Conservation (phyloP, 169 alveolate genomes). For the Eimeria necatrix region DNA sequence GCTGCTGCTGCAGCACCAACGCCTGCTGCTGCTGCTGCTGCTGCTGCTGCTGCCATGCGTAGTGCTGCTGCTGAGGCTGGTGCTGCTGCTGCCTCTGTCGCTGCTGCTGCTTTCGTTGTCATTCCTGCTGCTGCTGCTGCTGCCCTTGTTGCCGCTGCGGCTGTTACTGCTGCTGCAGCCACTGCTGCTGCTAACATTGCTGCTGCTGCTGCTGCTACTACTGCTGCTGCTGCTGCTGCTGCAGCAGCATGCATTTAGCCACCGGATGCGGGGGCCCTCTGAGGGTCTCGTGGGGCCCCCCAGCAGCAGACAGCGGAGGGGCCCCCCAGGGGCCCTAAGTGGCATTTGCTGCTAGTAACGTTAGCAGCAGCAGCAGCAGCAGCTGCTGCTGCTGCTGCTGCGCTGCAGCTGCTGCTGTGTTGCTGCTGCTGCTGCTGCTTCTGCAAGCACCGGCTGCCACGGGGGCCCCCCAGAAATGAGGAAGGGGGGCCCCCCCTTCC, state of each 20-base stretch:
- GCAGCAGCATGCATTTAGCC: neutral
- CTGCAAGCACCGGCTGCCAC: too few species aligned
- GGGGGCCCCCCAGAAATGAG: too few species aligned
- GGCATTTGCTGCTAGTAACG: too few species aligned
- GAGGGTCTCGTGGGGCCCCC: neutral
- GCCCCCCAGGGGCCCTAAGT: too few species aligned
- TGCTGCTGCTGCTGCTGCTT: too few species aligned
- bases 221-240: neutral
- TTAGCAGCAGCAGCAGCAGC: too few species aligned
- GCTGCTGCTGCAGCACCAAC: neutral
- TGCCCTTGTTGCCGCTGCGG: neutral
- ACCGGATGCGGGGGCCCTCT: neutral
- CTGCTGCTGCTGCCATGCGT: neutral
- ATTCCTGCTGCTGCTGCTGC: constrained; percentile 18
- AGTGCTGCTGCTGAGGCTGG: neutral
- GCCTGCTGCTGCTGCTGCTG: neutral
- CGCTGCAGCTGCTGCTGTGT: too few species aligned
- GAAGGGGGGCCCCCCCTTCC: too few species aligned
- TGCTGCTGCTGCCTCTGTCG: constrained; percentile 8
- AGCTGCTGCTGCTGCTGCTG: too few species aligned
- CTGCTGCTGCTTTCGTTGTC: neutral
- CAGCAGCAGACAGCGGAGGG: neutral
- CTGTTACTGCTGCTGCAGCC: neutral
- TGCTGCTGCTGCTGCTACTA: neutral
- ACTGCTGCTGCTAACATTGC: neutral